A percentile compares a stretch with the other conserved stretches of the same genome.
These are phyloP conservation scores for Penicillium sp. DNA, from an alignment of 2,329 filamentous ascomycete genomes.

Conservation along the genomic window DNA sequence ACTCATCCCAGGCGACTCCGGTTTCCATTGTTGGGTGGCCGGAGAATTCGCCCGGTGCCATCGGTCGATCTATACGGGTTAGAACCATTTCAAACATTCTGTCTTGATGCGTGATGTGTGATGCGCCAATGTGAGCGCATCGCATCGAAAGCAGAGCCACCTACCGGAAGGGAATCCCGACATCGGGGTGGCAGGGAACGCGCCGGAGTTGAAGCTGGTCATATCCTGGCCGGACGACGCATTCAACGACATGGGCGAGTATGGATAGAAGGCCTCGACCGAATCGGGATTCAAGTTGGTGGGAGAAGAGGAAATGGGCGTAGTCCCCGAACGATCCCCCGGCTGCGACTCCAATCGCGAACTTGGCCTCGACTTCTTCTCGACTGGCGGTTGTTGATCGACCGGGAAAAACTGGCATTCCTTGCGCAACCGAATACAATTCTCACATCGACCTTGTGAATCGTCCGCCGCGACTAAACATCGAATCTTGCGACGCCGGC, in stretches of 20 bases:
- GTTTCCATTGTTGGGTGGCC: slow-evolving; percentile 37
- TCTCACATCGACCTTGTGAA: slow-evolving; percentile 76
- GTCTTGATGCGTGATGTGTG: background rate
- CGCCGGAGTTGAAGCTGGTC: slow-evolving; percentile 34
- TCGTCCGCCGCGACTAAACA: slow-evolving; percentile 80
- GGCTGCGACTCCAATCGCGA: slow-evolving; percentile 51
- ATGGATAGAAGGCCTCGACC: slow-evolving; percentile 42
- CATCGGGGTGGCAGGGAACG: slow-evolving; percentile 39
- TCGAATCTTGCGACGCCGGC: slow-evolving; percentile 89
- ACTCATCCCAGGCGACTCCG: slow-evolving; percentile 44
- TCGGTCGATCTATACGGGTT: slow-evolving; percentile 31
- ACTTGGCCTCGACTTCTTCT: slow-evolving; percentile 51
- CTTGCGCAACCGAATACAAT: slow-evolving; percentile 92
- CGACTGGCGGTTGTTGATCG: slow-evolving; percentile 69
- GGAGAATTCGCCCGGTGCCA: slow-evolving; percentile 34
- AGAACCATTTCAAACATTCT: background rate
- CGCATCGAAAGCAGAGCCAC: no score
- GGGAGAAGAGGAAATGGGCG: slow-evolving; percentile 50
- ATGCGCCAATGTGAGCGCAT: no score
- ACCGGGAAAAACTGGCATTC: slow-evolving; percentile 93
- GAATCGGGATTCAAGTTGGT: slow-evolving; percentile 37
- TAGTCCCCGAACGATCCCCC: slow-evolving; percentile 53
- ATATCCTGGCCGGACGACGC: slow-evolving; percentile 37
- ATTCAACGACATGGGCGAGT: slow-evolving; percentile 40
- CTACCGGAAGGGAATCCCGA: slow-evolving; percentile 41